Base-by-base conservation (phyloP, 2,329 filamentous ascomycete species). In the Gremmenia infestans region DNA sequence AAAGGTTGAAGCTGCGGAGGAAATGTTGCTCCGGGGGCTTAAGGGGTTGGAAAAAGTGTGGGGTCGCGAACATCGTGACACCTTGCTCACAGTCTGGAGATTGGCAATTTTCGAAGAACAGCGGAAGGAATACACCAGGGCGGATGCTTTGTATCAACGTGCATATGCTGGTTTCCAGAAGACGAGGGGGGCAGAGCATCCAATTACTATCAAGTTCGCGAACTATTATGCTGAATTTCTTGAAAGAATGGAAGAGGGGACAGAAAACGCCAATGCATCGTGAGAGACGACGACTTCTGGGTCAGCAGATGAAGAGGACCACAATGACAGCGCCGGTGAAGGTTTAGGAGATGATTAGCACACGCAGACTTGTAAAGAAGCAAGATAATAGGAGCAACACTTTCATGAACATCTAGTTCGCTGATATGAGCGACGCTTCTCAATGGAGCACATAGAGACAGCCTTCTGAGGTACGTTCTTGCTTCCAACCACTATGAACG, bases 141-240 rank as follows among this genome's bases (percentile, higher is more conserved):
- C 55, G 43, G 36, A 57, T 25, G 50, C 42, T 12, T 32, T 48
- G 17, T 56, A 37, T 23, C 15, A 55, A 35, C 43, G 52, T 25
- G 46, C 49, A 15, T 32, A 50, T 28, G 25, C 48, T 32, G 47
- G 54, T 4, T 19, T 57, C 14, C 22, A 45, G 42, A 57, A 50
- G 23, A 36, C 36, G n/a, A 46, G 57, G n/a, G 57, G 57, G 3
- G 17, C 46, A 14, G 35, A 47, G 7, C 55, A 57, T 48, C 48
- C 40, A 14, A 5, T 39, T 2, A 56, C 46, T 2, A 49, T 54
- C 15, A 39, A 37, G 5, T 48, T 40, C 3, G 8, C 19, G 14
- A 25, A 48, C 5, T 14, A 42, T 14, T 47, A 45, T 32, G 45
- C 42, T 23, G 9, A 5, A 36, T 28, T 52, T 14, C 40, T 5